Percentiles rank a stretch among this genome's conserved stretches.
These are phyloP conservation scores for Suillus bovinus DNA, from an alignment of 768 basidiomycete species.

Conservation along the genomic window DNA sequence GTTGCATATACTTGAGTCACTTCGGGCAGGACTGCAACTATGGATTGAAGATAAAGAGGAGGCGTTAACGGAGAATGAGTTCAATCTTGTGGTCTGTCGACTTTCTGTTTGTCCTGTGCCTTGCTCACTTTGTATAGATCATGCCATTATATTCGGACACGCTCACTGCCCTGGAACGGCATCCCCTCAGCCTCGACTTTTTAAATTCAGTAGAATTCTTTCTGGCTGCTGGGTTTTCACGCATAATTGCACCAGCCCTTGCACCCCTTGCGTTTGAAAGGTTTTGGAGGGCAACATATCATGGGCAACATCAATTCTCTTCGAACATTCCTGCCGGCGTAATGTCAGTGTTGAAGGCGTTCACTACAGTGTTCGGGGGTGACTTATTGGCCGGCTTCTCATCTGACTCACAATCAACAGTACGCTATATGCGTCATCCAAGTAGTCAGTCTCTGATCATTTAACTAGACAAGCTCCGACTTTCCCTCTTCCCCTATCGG, in stretches of 20 bases:
- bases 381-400: constrained; percentile 49
- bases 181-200: constrained; percentile 41
- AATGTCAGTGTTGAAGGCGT: constrained; percentile 45
- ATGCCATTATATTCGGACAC: constrained; percentile 45
- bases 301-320: constrained; percentile 39
- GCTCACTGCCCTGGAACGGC: constrained; percentile 38
- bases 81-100: constrained; percentile 47
- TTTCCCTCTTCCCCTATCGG: not conserved
- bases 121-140: constrained; percentile 19
- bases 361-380: constrained; percentile 47
- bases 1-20: constrained; percentile 34
- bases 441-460: not conserved
- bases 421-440: constrained; percentile 16
- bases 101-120: constrained; percentile 1
- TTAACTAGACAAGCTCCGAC: not conserved
- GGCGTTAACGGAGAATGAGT: constrained; percentile 43
- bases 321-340: constrained; percentile 42
- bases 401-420: constrained; percentile 35
- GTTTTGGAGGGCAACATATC: constrained; percentile 62
- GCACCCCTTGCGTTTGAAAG: constrained; percentile 54
- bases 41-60: constrained; percentile 55
- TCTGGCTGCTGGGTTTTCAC: constrained; percentile 51
- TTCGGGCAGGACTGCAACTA: constrained; percentile 41
- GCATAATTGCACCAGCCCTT: constrained; percentile 44
- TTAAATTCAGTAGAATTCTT: constrained; percentile 46